Percentiles rank a stretch among this genome's conserved stretches.
Evolutionary conservation across 1,139 yeast genomes (phyloP).

Genomic region (Saccharomyces hybrid): DNA sequence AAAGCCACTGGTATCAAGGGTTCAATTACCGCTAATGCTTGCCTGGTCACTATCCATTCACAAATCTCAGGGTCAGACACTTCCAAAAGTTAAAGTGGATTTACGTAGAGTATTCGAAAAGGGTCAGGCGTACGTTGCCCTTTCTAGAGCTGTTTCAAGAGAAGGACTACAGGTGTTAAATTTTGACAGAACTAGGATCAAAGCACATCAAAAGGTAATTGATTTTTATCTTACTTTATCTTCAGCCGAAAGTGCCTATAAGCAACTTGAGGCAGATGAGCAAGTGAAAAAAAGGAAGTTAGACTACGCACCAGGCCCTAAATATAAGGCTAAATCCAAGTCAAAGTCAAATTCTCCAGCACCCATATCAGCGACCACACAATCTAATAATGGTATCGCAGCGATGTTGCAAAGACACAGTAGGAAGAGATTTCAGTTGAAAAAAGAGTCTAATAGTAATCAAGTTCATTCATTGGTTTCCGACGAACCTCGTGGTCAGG

Average conservation of each 20-base stretch:
- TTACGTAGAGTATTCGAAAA: constrained; percentile 70
- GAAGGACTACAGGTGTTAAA: constrained; percentile 72
- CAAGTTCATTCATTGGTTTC: not conserved
- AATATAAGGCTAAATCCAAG: not conserved
- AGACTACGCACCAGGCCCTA: constrained; percentile 4
- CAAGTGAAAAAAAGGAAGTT: not conserved
- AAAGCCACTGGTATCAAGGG: constrained; percentile 45
- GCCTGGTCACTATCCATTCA: constrained; percentile 97
- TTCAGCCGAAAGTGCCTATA: constrained; percentile 32
- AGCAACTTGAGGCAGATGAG: not conserved
- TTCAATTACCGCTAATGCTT: constrained; percentile 73
- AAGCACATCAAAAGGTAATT: constrained; percentile 54
- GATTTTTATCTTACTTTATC: constrained; percentile 44
- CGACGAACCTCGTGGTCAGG: not conserved
- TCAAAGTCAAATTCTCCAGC: not conserved
- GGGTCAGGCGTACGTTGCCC: constrained; percentile 93
- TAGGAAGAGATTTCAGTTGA: not conserved
- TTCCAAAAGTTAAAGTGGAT: constrained; percentile 76
- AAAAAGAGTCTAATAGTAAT: not conserved
- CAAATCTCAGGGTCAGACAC: constrained; percentile 93
- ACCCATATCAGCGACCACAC: not conserved
- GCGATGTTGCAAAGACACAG: not conserved
- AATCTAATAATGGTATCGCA: not conserved
- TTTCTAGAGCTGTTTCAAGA: constrained; percentile 76
- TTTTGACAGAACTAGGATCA: constrained; percentile 50